Evolutionary conservation across 139 green algal genomes (phyloP).

Genomic region (Micractinium sp.): DNA sequence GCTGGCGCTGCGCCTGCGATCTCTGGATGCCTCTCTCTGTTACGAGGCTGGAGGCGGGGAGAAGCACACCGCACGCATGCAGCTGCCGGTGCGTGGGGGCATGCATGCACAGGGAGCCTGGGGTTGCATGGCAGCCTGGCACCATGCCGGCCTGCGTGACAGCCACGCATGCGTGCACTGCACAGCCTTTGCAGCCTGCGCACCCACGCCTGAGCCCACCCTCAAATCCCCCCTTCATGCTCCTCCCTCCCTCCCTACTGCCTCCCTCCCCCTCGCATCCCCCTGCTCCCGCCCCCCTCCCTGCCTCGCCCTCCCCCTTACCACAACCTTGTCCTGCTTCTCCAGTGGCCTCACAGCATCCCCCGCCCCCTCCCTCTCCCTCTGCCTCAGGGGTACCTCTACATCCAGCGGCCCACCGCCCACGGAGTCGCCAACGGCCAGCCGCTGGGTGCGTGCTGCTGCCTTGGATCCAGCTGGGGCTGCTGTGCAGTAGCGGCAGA

Average conservation of each 20-base stretch:
- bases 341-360: background rate
- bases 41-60: constrained; percentile 44
- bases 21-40: constrained; percentile 71
- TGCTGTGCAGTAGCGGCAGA: too few species aligned
- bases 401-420: constrained; percentile 34
- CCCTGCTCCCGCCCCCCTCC: too few species aligned
- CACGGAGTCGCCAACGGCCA: background rate
- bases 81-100: background rate
- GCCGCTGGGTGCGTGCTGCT: constrained; percentile 16
- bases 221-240: too few species aligned
- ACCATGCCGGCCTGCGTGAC: background rate
- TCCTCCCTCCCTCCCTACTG: too few species aligned
- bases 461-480: background rate
- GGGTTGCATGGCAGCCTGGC: background rate
- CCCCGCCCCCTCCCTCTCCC: background rate
- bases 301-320: too few species aligned
- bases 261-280: too few species aligned
- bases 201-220: background rate
- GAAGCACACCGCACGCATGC: constrained; percentile 3
- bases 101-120: background rate
- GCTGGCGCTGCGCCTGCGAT: constrained; percentile 70
- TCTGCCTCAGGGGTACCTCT: constrained; percentile 45
- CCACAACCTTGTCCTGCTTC: background rate
- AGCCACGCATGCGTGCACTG: too few species aligned
- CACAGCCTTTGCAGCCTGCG: too few species aligned